Percentiles rank a stretch among this genome's conserved stretches.
Evolutionary conservation across 306 rosid genomes (phyloP).

Genomic region (Cucurbita pepo): DNA sequence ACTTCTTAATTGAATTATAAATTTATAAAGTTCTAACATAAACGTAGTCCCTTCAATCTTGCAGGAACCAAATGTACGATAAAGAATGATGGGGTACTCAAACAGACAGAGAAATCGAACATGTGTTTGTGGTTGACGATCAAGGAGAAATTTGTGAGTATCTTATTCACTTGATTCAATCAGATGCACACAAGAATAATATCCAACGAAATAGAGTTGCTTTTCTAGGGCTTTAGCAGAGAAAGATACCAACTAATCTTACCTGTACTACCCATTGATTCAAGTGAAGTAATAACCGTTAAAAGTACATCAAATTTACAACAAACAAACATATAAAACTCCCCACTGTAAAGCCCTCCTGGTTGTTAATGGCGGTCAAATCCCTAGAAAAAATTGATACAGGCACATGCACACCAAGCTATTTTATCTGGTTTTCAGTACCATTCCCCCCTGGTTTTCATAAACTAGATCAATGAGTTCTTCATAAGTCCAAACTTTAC

Average conservation of each 20-base stretch:
- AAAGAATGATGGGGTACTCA: slow-evolving; percentile 15
- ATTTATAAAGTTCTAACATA: neutral
- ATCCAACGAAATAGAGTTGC: slow-evolving; percentile 51
- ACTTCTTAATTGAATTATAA: neutral
- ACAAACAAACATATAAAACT: neutral
- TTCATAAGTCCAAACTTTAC: slow-evolving; percentile 33
- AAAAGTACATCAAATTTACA: neutral
- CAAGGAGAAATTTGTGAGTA: slow-evolving; percentile 35
- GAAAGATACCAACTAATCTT: slow-evolving; percentile 14
- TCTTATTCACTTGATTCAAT: slow-evolving; percentile 54
- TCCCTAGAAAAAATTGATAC: neutral
- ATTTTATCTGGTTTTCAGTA: neutral
- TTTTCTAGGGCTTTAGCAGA: slow-evolving; percentile 32
- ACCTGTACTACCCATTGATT: neutral
- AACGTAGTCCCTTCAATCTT: slow-evolving; percentile 28
- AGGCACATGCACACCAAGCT: neutral
- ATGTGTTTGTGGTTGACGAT: slow-evolving; percentile 27
- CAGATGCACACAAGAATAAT: slow-evolving; percentile 28
- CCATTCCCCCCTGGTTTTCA: slow-evolving; percentile 1
- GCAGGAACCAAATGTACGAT: slow-evolving; percentile 42
- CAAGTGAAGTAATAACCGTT: neutral
- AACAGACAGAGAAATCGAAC: slow-evolving; percentile 22
- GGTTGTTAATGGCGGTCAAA: neutral
- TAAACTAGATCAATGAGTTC: slow-evolving; percentile 34
- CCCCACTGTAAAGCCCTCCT: neutral